Percentiles rank a stretch among this genome's conserved stretches.
Conservation (phyloP, 2,329 filamentous ascomycete genomes). For the Aspergillus niger region DNA sequence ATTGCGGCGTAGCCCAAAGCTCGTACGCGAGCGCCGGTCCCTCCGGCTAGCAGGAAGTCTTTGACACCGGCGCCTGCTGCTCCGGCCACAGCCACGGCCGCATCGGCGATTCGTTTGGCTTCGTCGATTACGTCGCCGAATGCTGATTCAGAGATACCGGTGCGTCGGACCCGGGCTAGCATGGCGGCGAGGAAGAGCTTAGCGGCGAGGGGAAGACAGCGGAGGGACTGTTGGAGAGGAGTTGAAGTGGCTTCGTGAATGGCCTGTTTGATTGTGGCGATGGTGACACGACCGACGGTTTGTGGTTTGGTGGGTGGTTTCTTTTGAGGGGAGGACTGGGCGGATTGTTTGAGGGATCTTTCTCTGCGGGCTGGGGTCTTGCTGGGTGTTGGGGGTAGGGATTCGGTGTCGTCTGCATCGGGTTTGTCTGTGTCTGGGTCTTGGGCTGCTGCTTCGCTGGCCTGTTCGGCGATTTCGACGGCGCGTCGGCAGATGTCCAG, state of each 20-base stretch:
- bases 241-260: constrained; percentile 95
- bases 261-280: constrained; percentile 87
- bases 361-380: constrained; percentile 41
- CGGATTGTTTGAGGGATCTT: constrained; percentile 25
- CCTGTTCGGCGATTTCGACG: constrained; percentile 88
- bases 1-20: constrained; percentile 73
- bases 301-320: constrained; percentile 25
- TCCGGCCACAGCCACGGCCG: constrained; percentile 48
- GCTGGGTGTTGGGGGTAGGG: constrained; percentile 47
- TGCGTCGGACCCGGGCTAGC: constrained; percentile 74
- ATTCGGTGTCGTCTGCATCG: constrained; percentile 35
- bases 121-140: constrained; percentile 90
- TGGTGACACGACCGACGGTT: constrained; percentile 68
- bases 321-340: constrained; percentile 18
- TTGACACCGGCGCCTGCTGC: constrained; percentile 60
- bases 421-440: constrained; percentile 17
- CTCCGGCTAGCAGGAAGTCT: constrained; percentile 58
- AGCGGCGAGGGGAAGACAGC: constrained; percentile 74
- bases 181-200: constrained; percentile 87
- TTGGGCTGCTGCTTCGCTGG: constrained; percentile 49
- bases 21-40: constrained; percentile 50
- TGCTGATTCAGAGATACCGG: constrained; percentile 82
- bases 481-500: constrained; percentile 94
- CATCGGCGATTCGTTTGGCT: constrained; percentile 65
- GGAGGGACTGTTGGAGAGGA: constrained; percentile 85